A percentile compares a stretch with the other conserved stretches of the same genome.
phyloP scores from a whole-genome alignment of 2,329 filamentous ascomycete species.

The Onygenales sp. region DNA sequence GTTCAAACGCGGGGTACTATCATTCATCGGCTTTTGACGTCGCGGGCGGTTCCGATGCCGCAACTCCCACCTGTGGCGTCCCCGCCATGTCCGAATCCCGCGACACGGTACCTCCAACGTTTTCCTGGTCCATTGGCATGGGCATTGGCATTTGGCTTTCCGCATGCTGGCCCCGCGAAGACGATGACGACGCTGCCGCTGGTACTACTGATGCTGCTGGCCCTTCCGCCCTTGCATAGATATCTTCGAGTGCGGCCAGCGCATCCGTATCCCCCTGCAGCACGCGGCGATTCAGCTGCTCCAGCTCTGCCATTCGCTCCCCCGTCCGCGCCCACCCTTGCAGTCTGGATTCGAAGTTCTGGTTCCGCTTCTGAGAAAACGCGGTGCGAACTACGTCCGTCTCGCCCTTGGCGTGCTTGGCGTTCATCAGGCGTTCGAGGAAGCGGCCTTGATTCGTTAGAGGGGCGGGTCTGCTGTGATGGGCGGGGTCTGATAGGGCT shows the following conservation, averaged over 20 bases:
- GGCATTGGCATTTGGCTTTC: too few relatives aligned
- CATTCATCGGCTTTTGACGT: too few relatives aligned
- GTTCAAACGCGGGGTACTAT: too few relatives aligned
- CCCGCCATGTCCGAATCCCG: too few relatives aligned
- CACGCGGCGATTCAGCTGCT: conserved; percentile 26
- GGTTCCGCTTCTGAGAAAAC: conserved; percentile 34
- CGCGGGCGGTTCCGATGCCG: too few relatives aligned
- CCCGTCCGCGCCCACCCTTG: conserved; percentile 30
- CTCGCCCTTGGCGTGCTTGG: conserved; percentile 57
- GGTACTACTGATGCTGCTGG: neutral
- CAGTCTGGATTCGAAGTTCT: conserved; percentile 23
- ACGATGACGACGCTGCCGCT: neutral
- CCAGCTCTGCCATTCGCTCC: conserved; percentile 26
- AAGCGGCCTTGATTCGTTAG: conserved; percentile 44
- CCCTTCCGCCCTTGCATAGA: conserved; percentile 18
- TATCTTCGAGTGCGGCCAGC: conserved; percentile 24
- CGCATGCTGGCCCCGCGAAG: too few relatives aligned
- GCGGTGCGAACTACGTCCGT: conserved; percentile 55
- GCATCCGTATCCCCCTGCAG: conserved; percentile 28
- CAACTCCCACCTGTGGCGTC: too few relatives aligned
- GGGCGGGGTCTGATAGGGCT: neutral
- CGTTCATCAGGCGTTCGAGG: conserved; percentile 53
- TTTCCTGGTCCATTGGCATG: too few relatives aligned
- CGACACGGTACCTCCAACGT: too few relatives aligned
- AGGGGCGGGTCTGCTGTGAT: conserved; percentile 5